A percentile compares a stretch with the other conserved stretches of the same genome.
These are phyloP conservation scores for Phytophthora sansomeana DNA, from an alignment of 352 stramenopile species.

Conservation along the genomic window DNA sequence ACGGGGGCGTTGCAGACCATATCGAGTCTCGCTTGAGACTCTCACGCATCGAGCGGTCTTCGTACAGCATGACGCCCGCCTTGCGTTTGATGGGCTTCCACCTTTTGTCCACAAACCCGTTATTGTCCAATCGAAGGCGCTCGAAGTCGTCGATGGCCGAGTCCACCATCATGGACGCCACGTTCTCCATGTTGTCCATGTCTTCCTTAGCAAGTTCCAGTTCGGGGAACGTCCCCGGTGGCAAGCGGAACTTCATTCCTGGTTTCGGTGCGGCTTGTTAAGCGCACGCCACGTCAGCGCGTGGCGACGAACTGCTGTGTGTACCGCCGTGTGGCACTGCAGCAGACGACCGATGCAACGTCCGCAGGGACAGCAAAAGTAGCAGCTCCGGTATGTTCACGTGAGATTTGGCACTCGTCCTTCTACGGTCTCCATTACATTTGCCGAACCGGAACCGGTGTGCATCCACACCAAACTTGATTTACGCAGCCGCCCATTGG, in stretches of 20 bases:
- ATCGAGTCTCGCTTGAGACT: conserved; percentile 15
- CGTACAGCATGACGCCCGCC: conserved; percentile 41
- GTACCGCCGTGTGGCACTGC: conserved; percentile 8
- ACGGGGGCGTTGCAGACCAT: conserved; percentile 6
- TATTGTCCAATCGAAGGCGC: conserved; percentile 26
- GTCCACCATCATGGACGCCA: conserved; percentile 42
- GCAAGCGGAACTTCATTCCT: conserved; percentile 47
- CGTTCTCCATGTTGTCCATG: conserved; percentile 50
- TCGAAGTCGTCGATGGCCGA: conserved; percentile 42
- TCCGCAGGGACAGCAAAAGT: not conserved
- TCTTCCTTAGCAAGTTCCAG: conserved; percentile 47
- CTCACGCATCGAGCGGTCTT: conserved; percentile 36
- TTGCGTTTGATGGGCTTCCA: conserved; percentile 50
- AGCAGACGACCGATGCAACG: conserved; percentile 4
- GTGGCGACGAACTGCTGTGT: not conserved
- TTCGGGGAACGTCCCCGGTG: conserved; percentile 46
- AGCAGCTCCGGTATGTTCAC: conserved; percentile 1
- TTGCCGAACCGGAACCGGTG: conserved; percentile 20
- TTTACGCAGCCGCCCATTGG: not conserved
- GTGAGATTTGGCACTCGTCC: conserved; percentile 23
- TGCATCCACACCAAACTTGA: not conserved
- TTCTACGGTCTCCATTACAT: conserved; percentile 1
- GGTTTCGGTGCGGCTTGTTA: not conserved
- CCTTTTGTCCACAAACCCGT: conserved; percentile 27
- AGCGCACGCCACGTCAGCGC: conserved; percentile 2